A percentile compares a stretch with the other conserved stretches of the same genome.
Conservation (phyloP, 2,329 filamentous ascomycete genomes). For the Xylariales sp. region DNA sequence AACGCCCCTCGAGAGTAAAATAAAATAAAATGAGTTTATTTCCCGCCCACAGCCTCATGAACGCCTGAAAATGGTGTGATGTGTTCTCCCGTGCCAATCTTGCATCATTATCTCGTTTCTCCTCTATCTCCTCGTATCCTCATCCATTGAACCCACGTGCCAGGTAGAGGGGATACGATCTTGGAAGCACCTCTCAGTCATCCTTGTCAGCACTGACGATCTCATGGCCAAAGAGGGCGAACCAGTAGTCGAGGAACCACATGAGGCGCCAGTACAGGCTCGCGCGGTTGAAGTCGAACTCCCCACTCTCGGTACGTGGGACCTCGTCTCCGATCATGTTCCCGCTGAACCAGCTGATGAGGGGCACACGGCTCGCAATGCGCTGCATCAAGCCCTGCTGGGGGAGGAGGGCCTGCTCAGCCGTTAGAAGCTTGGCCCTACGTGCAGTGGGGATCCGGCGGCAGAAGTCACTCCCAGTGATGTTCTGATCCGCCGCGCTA, state of each 20-base stretch:
- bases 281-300: conserved; percentile 70
- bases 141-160: no score
- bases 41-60: no score
- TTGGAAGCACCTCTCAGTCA: conserved; percentile 43
- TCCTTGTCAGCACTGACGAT: conserved; percentile 55
- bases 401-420: conserved; percentile 67
- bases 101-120: no score
- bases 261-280: conserved; percentile 66
- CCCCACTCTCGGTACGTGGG: conserved; percentile 66
- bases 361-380: conserved; percentile 60
- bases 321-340: conserved; percentile 73
- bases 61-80: no score
- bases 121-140: no score
- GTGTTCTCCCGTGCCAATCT: no score
- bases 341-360: conserved; percentile 68
- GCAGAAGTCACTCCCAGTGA: conserved; percentile 46
- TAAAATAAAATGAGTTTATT: no score
- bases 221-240: conserved; percentile 55
- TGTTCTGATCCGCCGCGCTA: conserved; percentile 17
- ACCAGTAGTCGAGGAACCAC: conserved; percentile 57
- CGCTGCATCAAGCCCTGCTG: conserved; percentile 62
- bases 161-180: no score
- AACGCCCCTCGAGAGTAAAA: no score
- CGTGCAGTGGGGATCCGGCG: conserved; percentile 64
- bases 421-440: conserved; percentile 59